These are phyloP conservation scores for Phalaenopsis equestris DNA, from an alignment of 106 monocot genomes.

Conservation along the genomic window DNA sequence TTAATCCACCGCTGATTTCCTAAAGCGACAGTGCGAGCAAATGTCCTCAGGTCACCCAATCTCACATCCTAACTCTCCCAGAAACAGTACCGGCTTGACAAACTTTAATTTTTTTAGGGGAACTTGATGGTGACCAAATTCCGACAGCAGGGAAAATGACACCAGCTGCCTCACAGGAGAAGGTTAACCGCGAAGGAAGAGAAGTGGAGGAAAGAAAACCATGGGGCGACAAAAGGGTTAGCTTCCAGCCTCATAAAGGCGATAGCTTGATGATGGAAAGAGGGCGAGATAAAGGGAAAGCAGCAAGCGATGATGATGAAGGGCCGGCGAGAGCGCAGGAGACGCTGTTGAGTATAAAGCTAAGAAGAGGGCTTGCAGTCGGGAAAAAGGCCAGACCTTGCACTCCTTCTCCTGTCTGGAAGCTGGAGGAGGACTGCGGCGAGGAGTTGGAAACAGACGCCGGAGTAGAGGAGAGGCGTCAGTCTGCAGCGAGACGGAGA, in stretches of 20 bases:
- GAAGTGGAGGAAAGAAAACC: neutral
- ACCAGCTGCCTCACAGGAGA: neutral
- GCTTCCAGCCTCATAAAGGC: conserved; percentile 1
- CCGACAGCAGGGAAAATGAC: neutral
- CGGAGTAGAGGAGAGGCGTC: neutral
- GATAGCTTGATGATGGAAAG: conserved; percentile 9
- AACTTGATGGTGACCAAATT: neutral
- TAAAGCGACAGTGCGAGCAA: neutral
- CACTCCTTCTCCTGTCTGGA: conserved; percentile 19
- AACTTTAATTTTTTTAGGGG: neutral
- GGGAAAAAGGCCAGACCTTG: conserved; percentile 17
- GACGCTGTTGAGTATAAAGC: conserved; percentile 13
- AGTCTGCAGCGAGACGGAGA: neutral
- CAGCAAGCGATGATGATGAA: conserved; percentile 4
- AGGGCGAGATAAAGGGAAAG: conserved; percentile 10
- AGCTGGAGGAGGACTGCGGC: conserved; percentile 13
- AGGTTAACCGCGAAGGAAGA: neutral
- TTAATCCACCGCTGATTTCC: neutral
- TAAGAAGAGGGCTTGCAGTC: conserved; percentile 14
- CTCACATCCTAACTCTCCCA: neutral
- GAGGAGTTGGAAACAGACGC: neutral
- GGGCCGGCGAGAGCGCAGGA: conserved; percentile 1
- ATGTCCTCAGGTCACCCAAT: neutral
- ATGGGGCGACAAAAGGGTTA: neutral
- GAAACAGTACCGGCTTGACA: too few species aligned